Base-by-base conservation (phyloP, 78 protist genomes). In the Trichosphaerium sp. region DNA sequence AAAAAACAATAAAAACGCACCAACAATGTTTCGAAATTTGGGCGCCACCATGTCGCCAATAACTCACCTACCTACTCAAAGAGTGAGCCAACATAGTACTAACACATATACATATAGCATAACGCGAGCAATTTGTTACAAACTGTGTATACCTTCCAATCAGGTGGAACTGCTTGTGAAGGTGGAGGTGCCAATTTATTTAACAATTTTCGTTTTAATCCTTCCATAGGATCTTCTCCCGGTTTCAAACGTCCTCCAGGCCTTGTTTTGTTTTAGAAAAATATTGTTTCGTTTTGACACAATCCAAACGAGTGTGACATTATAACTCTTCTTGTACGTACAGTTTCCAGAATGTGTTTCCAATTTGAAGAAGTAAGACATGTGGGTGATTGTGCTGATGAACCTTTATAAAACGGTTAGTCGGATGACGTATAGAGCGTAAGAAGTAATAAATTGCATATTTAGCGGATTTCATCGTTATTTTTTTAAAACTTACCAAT, bases 311-410 rank as follows among this genome's bases (percentile, higher is more conserved):
- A 7, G 38, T 23, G n/a, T 14, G 32, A 38, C 2, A 14, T 12
- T 31, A 38, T 35, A 40, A 26, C 26, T 37, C 43, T 12, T 18
- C 28, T 2, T 8, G 7, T 11, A 60, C 62, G 35, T 28, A 82
- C 88, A 81, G 55, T 55, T 77, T 72, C 54, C 43, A 69, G 61
- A 41, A 69, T 1, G 80, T 18, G 56, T 51, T 41, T 11, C 61
- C 75, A 6, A 75, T 43, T 37, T 83, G 88, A 34, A 88, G 61
- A 26, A 82, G 54, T 26, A 88, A 74, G 15, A 83, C 70, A 71
- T 82, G 88, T 15, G 92, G 92, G 57, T 88, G 92, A 25, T 62
- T 51, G 61, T 88, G 92, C 34, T 88, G 72, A 68, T 82, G 89
- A n/a, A n/a, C n/a, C n/a, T n/a, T n/a, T n/a, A n/a, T n/a, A n/a